Conservation (phyloP, 345 rosid genomes). For the Syzygium aromaticum region DNA sequence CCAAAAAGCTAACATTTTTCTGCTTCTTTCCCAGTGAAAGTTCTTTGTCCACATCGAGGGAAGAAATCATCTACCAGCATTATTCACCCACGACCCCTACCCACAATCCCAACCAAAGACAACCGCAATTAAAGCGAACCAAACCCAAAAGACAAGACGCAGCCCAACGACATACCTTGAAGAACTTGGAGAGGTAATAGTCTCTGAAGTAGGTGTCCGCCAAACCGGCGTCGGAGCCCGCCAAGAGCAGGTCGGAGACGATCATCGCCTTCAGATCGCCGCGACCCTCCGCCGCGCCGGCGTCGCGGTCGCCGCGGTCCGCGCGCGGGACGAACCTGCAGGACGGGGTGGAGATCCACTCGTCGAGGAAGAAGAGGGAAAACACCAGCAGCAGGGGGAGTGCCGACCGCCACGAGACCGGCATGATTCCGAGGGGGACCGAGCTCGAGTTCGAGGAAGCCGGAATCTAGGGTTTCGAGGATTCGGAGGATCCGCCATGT, state of each 20-base stretch:
- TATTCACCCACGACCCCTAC: not conserved
- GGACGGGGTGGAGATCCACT: constrained; percentile 37
- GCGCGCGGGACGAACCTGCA: constrained; percentile 23
- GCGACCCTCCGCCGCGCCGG: not conserved
- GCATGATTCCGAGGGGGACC: constrained; percentile 2
- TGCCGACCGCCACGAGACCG: constrained; percentile 15
- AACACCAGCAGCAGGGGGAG: constrained; percentile 21
- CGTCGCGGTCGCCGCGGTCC: constrained; percentile 1
- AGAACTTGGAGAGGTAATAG: constrained; percentile 45
- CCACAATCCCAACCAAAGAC: not conserved
- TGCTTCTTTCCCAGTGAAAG: not conserved
- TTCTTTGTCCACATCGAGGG: not conserved
- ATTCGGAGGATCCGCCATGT: not conserved
- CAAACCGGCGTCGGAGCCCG: constrained; percentile 31
- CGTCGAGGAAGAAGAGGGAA: constrained; percentile 23
- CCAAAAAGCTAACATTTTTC: not conserved
- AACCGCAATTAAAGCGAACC: not conserved
- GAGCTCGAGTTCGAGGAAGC: not conserved
- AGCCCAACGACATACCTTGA: constrained; percentile 19
- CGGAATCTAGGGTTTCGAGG: constrained; percentile 12
- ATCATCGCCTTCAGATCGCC: constrained; percentile 45
- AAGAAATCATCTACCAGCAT: not conserved
- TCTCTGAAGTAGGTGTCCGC: constrained; percentile 32
- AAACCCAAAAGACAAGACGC: not conserved
- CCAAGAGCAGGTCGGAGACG: constrained; percentile 38